These are phyloP conservation scores for Kwoniella bestiolae DNA, from an alignment of 768 basidiomycete genomes.

Conservation along the genomic window DNA sequence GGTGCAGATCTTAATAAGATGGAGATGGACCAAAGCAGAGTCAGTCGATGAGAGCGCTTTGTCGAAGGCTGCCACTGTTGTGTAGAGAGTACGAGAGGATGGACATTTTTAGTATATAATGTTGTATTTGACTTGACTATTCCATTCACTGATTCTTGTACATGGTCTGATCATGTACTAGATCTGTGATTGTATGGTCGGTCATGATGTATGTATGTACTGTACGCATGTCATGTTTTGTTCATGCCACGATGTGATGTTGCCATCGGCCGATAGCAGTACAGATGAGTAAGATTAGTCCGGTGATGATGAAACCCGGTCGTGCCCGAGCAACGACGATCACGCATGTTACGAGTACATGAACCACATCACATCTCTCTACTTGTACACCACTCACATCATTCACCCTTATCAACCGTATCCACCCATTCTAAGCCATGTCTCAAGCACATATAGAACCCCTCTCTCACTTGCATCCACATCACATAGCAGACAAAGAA, in stretches of 20 bases:
- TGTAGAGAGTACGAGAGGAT: background rate
- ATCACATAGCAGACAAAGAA: background rate
- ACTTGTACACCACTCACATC: too few relatives aligned
- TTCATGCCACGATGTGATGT: background rate
- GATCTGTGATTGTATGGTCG: background rate
- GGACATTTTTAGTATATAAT: background rate
- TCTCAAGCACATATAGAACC: background rate
- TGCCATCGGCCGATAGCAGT: background rate
- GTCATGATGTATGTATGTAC: background rate
- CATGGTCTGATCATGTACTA: too few relatives aligned
- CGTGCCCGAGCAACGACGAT: constrained; percentile 2
- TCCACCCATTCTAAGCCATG: too few relatives aligned
- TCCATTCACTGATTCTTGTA: background rate
- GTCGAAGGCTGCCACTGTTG: constrained; percentile 3
- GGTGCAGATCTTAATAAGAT: constrained; percentile 15
- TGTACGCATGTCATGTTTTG: background rate
- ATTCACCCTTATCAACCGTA: background rate
- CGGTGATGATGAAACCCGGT: background rate
- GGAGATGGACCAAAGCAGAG: constrained; percentile 21
- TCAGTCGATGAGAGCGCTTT: constrained; percentile 9
- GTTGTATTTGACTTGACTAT: background rate
- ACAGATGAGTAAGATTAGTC: background rate
- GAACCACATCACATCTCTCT: too few relatives aligned
- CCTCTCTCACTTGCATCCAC: background rate
- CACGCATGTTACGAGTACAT: background rate